Evolutionary conservation across 495 filamentous ascomycete species (phyloP), one percentile per base, ranked within the genome.

Genomic region (Platismatia glauca): DNA sequence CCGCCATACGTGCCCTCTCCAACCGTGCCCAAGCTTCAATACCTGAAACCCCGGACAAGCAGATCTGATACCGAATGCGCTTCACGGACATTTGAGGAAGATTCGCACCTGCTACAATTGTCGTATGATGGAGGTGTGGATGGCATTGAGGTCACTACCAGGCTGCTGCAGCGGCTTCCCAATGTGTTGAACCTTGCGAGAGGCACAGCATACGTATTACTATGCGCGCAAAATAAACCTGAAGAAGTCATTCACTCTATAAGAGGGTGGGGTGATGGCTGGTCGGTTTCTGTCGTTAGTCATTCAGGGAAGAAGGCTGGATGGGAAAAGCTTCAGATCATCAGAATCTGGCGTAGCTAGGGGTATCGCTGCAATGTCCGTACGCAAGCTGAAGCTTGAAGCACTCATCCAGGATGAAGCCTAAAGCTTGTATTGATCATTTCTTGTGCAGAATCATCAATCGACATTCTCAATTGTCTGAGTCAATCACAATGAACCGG

Each of bases 1-100:
- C 94, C 94, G 39, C 94, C 94, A 0, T 98, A 98, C 68, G 94
- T 97, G 9, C 94, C 94, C 7, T 92, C 90, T 1, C 75, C 82
- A 20, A 81, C 83, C n/a, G 68, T 95, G 34, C 92, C 87, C 2
- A 61, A 74, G 12, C 61, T 82, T 2, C 76, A 75, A 13, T 69
- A 70, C 72, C 3, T 66, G 68, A 13, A 72, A 71, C 39, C 69
- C 68, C 38, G 68, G 62, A 43, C 22, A 44, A 27, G 53, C 8
- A 58, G 13, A 7, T 3, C 27, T 50, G 59, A 63, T 50, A 76
- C 52, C 70, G 70, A 37, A 66, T 37, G 39, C 52, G 38, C 66
- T 13, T 71, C 66, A 48, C 75, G 50, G 20, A 74, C 69, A 52
- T 90, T 86, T 59, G 86, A 88, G 61, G 78, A 79, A 34, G 89